Base-by-base conservation (phyloP, 108 stramenopile species). In the Nitzschia putrida region DNA sequence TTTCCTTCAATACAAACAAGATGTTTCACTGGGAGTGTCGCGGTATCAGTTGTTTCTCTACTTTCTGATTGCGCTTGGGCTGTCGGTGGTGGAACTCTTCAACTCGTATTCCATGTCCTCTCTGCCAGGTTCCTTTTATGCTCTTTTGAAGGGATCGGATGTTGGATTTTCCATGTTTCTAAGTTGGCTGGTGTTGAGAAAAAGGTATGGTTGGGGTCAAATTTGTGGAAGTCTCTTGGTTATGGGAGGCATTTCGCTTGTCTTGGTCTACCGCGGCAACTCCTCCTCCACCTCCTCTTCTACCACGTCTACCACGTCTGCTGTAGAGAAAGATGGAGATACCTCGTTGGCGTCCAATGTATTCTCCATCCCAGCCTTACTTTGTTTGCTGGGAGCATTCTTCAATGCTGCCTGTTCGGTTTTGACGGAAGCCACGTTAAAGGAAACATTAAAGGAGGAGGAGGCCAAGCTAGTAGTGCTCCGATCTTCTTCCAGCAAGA, bases 71-170 rank as follows among this genome's bases (percentile, higher is more conserved):
- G 39, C 9, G 14, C 6, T 44, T 69, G 68, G 57, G 16, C 50
- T 58, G 8, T 58, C 57, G 8, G 9, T 69, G 7, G 57, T 58
- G 22, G 68, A 58, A 45, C 21, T 69, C 8, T 43, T 58, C 11
- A 58, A 58, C 23, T 57, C 68, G 16, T 45, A 59, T 16, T 69
- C 68, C 42, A 57, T 58, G 68, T 42, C 68, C 34, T 25, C 25
- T 7, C n/a, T 69, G 40, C 68, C 55, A 8, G 55, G 68, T 16
- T 58, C 55, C 7, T 13, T 38, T 37, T 69, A 58, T 44, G 57
- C 22, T 7, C 43, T 57, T 20, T 11, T 69, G 8, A 58, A 69
- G 22, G 68, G 55, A 23, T 57, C 68, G 8, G 53, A 53, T 53
- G 18, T 53, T 20, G 53, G 53, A 53, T 66, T 45, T 11, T 66